phyloP scores from a whole-genome alignment of 2,329 filamentous ascomycete species.

The Ciborinia camelliae region DNA sequence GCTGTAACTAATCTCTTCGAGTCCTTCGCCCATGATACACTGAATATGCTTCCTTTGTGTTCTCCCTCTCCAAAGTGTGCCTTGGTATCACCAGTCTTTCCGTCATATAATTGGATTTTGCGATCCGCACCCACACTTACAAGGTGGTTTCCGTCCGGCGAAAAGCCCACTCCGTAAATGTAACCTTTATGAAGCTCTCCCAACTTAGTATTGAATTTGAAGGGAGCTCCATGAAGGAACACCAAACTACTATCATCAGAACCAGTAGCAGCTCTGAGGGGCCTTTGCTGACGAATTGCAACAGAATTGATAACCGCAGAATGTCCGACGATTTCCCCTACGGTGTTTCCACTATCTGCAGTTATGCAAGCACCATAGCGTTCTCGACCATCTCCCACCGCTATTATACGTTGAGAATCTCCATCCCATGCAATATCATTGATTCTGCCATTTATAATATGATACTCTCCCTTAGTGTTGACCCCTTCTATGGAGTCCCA shows the following conservation, averaged over 20 bases:
- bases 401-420: slow-evolving; percentile 93
- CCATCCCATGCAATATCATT: slow-evolving; percentile 98
- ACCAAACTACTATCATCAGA: slow-evolving; percentile 87
- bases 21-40: slow-evolving; percentile 84
- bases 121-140: slow-evolving; percentile 92
- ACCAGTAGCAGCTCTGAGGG: slow-evolving; percentile 86
- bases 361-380: slow-evolving; percentile 92
- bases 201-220: slow-evolving; percentile 89
- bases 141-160: slow-evolving; percentile 76
- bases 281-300: slow-evolving; percentile 82
- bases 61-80: slow-evolving; percentile 72
- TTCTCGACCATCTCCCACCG: slow-evolving; percentile 92
- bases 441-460: slow-evolving; percentile 89
- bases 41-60: slow-evolving; percentile 91
- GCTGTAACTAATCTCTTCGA: slow-evolving; percentile 85
- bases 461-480: slow-evolving; percentile 87
- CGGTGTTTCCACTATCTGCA: slow-evolving; percentile 91
- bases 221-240: slow-evolving; percentile 90
- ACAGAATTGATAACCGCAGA: slow-evolving; percentile 88
- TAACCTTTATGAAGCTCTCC: slow-evolving; percentile 81
- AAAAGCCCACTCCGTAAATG: slow-evolving; percentile 83
- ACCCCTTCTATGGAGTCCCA: slow-evolving; percentile 88
- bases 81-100: slow-evolving; percentile 85
- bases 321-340: slow-evolving; percentile 91
- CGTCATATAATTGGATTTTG: slow-evolving; percentile 91